These are phyloP conservation scores for Lichtheimia hyalospora DNA, from an alignment of 371 early-diverging fungal species.

Conservation along the genomic window DNA sequence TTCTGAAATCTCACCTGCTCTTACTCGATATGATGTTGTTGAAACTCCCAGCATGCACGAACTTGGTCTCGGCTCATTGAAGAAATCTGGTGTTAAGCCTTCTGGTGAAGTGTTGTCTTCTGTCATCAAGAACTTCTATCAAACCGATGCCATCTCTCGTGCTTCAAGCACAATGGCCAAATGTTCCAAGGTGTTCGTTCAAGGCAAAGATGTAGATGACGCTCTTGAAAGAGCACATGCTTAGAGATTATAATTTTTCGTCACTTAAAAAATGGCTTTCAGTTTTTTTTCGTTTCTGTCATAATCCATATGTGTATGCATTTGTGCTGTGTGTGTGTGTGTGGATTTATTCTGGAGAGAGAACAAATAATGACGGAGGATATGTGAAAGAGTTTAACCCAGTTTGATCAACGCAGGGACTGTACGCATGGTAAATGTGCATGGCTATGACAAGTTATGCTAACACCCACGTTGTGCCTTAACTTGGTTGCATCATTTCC, in stretches of 20 bases:
- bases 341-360: too few species aligned
- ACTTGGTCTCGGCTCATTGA: slow-evolving; percentile 66
- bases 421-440: too few species aligned
- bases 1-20: slow-evolving; percentile 81
- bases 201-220: slow-evolving; percentile 37
- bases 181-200: slow-evolving; percentile 71
- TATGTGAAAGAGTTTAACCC: too few species aligned
- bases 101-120: slow-evolving; percentile 48
- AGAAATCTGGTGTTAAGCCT: slow-evolving; percentile 42
- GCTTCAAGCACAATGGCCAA: slow-evolving; percentile 97
- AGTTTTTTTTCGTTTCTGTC: background rate
- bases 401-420: too few species aligned
- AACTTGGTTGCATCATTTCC: too few species aligned
- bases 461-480: too few species aligned
- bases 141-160: slow-evolving; percentile 92
- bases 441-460: too few species aligned
- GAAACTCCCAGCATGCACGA: slow-evolving; percentile 59
- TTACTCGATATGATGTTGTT: slow-evolving; percentile 74
- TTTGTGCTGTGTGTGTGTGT: too few species aligned
- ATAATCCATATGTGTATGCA: too few species aligned
- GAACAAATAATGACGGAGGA: too few species aligned
- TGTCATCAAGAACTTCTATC: slow-evolving; percentile 88
- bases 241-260: slow-evolving; percentile 18
- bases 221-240: slow-evolving; percentile 38
- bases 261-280: background rate